phyloP scores from a whole-genome alignment of 2,329 filamentous ascomycete genomes.

The Penicillium expansum region DNA sequence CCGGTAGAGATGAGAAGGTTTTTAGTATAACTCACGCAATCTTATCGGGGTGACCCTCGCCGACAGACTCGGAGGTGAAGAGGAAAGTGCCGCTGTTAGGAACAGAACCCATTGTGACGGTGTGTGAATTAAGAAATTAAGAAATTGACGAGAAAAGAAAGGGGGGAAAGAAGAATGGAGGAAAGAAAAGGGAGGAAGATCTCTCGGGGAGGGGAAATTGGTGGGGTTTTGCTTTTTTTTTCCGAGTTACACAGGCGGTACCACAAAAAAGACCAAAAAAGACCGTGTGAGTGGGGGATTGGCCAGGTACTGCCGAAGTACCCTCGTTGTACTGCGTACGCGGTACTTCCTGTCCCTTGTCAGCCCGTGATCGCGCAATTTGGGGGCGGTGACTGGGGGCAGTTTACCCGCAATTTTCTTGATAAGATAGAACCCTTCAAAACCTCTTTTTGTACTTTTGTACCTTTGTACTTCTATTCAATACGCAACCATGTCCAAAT shows the following conservation, averaged over 20 bases:
- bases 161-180: slow-evolving; percentile 12
- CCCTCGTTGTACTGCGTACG: slow-evolving; percentile 6
- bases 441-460: background rate
- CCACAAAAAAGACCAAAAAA: background rate
- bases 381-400: slow-evolving; percentile 26
- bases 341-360: slow-evolving; percentile 16
- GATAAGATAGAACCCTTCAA: slow-evolving; percentile 19
- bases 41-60: slow-evolving; percentile 92
- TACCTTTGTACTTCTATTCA: background rate
- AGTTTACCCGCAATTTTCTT: slow-evolving; percentile 22
- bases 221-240: slow-evolving; percentile 23
- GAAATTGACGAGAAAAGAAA: slow-evolving; percentile 20
- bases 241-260: slow-evolving; percentile 14
- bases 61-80: slow-evolving; percentile 87
- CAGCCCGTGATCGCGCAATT: slow-evolving; percentile 32
- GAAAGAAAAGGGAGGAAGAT: slow-evolving; percentile 27
- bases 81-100: slow-evolving; percentile 67
- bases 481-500: slow-evolving; percentile 72
- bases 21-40: slow-evolving; percentile 61
- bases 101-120: slow-evolving; percentile 60
- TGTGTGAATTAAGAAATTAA: slow-evolving; percentile 18
- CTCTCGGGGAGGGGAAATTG: slow-evolving; percentile 22
- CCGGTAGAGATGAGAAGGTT: background rate
- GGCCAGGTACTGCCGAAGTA: slow-evolving; percentile 10
- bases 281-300: slow-evolving; percentile 5